Evolutionary conservation across 352 stramenopile genomes (phyloP).

Genomic region (Elongisporangium undulatum): DNA sequence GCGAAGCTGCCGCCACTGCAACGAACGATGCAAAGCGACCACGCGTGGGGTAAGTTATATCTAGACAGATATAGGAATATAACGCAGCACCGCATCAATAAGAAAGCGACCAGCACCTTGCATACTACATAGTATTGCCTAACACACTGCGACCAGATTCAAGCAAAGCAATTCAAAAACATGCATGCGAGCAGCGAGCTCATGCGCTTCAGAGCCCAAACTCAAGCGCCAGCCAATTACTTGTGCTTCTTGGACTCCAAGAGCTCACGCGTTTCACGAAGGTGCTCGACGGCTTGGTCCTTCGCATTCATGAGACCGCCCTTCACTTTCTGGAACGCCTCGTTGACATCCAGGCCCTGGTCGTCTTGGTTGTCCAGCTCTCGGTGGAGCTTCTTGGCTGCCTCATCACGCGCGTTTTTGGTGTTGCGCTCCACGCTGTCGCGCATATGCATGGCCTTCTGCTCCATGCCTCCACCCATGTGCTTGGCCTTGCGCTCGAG

Average conservation of each 20-base stretch:
- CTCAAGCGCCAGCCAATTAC: too few relatives aligned
- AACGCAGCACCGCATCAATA: not conserved
- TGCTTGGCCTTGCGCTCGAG: conserved; percentile 28
- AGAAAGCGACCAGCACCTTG: not conserved
- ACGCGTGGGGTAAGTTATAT: conserved; percentile 37
- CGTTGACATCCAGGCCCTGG: not conserved
- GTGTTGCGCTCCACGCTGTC: not conserved
- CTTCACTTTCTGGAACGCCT: not conserved
- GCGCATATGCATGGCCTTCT: not conserved
- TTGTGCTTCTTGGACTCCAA: conserved; percentile 38
- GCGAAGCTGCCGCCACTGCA: conserved; percentile 4
- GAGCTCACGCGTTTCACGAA: conserved; percentile 28
- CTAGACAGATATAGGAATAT: not conserved
- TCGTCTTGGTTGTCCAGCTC: not conserved
- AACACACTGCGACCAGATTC: too few relatives aligned
- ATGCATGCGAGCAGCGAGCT: not conserved
- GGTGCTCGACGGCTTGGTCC: conserved; percentile 22
- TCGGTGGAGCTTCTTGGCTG: not conserved
- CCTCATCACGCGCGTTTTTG: not conserved
- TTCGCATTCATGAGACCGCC: conserved; percentile 15
- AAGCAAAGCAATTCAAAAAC: not conserved
- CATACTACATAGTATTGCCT: too few relatives aligned
- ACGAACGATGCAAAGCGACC: conserved; percentile 52
- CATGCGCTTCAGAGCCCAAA: not conserved
- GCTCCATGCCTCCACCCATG: not conserved